Evolutionary conservation across 164 flowering plant species (phyloP), one percentile per base, ranked within the genome.

Genomic region (Brasenia schreberi): DNA sequence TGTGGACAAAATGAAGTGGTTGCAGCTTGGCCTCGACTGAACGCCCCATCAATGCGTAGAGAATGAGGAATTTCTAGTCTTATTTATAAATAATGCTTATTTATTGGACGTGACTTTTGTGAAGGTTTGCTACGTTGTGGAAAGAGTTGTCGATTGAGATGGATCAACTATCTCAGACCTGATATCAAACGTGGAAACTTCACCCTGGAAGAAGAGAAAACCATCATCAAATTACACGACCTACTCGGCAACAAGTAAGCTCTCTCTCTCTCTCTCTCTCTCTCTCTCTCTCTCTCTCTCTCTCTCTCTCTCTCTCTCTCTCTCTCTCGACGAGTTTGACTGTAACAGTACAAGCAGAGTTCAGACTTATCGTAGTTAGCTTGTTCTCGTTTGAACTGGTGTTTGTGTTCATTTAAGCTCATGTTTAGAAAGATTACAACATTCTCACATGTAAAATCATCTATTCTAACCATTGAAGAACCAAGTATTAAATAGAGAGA

Each of bases 81-180:
- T 33, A 33, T 9, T 49, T 9, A 9, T 49, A 9, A 49, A 9
- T 49, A 14, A 14, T 9, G 56, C 12, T 14, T 49, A 12, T 1
- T 19, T 67, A 59, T 49, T 17, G 33, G 17, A 63, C 14, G 59
- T 42, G 49, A 66, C 14, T 63, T 42, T 56, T 45, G 66, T 64
- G 63, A 72, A 83, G 87, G 85, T 7, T 70, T 83, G 67, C 43
- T 73, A n/a, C 68, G 85, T 33, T 81, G 85, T 39, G 87, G 85
- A 27, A 83, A 83, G 72, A 84, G 85, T 62, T 84, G 87, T 45
- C 78, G 85, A 7, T 67, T 81, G 49, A 71, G 81, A 71, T 81
- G 81, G 84, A 75, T 66, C 43, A 78, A 81, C 63, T 77, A 81
- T 61, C 80, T 81, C 59, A 67, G 80, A 4, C 81, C 81, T 0